Evolutionary conservation across 805 yeast genomes (phyloP), one percentile per base, ranked within the genome.

Genomic region (Saccharomycopsis fermentans): DNA sequence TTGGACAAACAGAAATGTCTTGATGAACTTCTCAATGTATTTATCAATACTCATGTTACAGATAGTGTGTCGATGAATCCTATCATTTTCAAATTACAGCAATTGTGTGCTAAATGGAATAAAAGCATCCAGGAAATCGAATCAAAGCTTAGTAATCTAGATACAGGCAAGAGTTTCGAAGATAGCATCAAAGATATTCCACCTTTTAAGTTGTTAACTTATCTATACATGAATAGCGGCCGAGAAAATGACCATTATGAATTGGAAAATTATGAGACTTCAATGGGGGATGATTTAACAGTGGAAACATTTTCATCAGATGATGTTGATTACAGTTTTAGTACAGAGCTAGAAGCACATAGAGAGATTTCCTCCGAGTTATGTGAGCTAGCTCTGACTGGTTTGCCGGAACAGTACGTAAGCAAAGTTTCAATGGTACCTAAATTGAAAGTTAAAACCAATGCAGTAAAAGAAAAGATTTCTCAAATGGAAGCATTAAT

Each of bases 401-500:
- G 24, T 43, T 19, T 21, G n/a, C 29, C 26, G n/a, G 29, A 43
- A 2, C 29, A 43, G 12, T 43, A 21, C 24, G 50, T 43, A 16
- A 32, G 54, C 19, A 58, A 58, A 37, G 58, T 55, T 1, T 58
- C 61, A 4, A 58, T 58, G 61, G 54, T 58, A 3, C 61, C 61
- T 16, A 58, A 55, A 43, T 43, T 48, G 8, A 55, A 57, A 40
- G 32, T 55, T 12, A 27, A 57, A 3, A 32, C 36, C 2, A 43
- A 57, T 12, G 55, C 58, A 12, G 65, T 59, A 35, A 54, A 48
- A 29, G 63, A 63, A 21, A 59, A 57, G 34, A 54, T 64, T 12
- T 56, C 62, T 11, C 58, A 59, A 54, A 59, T 64, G 59, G 64
- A 64, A 52, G 65, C 66, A 1, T 19, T 56, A 32, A 56, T 56